These are phyloP conservation scores for Solanum hybrid DNA, from an alignment of 305 asterid genomes.

Conservation along the genomic window DNA sequence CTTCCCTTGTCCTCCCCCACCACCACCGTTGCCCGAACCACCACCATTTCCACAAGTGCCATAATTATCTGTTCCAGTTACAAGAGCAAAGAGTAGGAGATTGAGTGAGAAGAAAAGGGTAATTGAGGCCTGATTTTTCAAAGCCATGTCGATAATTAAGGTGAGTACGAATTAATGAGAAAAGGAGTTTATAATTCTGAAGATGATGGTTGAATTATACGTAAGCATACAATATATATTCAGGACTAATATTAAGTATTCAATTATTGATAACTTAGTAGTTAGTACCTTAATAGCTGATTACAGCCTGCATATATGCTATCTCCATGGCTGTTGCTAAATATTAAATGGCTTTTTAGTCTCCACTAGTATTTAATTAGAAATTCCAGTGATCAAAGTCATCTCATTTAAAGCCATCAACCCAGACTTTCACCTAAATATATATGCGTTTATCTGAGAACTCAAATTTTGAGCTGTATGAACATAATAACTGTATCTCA, in stretches of 20 bases:
- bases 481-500: neutral
- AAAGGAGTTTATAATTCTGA: neutral
- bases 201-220: neutral
- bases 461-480: neutral
- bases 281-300: neutral
- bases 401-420: neutral
- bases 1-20: neutral
- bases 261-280: neutral
- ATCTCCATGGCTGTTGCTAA: neutral
- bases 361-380: neutral
- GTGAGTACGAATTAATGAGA: neutral
- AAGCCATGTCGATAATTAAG: constrained; percentile 2
- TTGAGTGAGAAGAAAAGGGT: constrained; percentile 10
- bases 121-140: neutral
- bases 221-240: neutral
- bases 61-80: neutral
- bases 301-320: neutral
- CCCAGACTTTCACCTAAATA: neutral
- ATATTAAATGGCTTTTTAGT: neutral
- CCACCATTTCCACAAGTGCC: constrained; percentile 1
- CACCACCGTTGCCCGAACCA: neutral
- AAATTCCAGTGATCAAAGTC: neutral
- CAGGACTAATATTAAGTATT: neutral
- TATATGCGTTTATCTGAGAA: neutral
- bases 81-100: constrained; percentile 15